Evolutionary conservation across 176 grass and related monocot species (phyloP).

Genomic region (Avena insularis): DNA sequence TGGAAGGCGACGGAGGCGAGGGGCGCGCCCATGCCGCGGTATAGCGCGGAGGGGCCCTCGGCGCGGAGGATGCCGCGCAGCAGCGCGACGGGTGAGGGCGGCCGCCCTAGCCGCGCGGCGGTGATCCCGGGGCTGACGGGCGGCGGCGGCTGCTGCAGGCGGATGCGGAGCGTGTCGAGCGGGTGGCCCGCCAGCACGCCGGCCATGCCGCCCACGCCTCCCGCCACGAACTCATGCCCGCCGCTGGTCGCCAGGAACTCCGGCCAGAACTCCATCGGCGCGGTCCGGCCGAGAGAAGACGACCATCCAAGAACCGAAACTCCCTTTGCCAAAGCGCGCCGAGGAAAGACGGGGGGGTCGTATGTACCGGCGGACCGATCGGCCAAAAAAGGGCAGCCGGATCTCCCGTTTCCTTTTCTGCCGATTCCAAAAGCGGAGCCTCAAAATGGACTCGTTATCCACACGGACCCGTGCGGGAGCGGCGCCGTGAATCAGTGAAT

Average conservation of each 20-base stretch:
- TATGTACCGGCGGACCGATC: background rate
- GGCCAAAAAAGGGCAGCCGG: conserved; percentile 5
- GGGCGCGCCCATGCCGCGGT: conserved; percentile 94
- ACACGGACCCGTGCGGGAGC: background rate
- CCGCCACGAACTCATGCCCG: conserved; percentile 85
- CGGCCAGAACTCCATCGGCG: conserved; percentile 93
- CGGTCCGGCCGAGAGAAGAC: background rate
- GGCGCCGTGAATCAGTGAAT: background rate
- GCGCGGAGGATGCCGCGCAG: conserved; percentile 74
- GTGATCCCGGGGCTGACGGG: conserved; percentile 33
- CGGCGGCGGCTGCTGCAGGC: conserved; percentile 74
- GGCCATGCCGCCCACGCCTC: conserved; percentile 87
- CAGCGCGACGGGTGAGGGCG: conserved; percentile 53
- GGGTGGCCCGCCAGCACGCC: conserved; percentile 88
- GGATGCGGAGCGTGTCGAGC: conserved; percentile 93
- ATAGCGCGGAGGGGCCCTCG: conserved; percentile 87
- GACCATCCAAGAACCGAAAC: conserved; percentile 28
- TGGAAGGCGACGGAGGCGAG: conserved; percentile 90
- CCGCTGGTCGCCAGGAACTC: conserved; percentile 91
- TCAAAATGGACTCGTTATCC: background rate
- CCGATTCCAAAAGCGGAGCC: conserved; percentile 11
- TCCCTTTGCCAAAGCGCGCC: background rate
- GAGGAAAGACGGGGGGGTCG: background rate
- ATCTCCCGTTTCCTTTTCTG: background rate
- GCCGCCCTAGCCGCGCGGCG: conserved; percentile 21